These are phyloP conservation scores for Abrus pulchellus DNA, from an alignment of 306 rosid species.

Conservation along the genomic window DNA sequence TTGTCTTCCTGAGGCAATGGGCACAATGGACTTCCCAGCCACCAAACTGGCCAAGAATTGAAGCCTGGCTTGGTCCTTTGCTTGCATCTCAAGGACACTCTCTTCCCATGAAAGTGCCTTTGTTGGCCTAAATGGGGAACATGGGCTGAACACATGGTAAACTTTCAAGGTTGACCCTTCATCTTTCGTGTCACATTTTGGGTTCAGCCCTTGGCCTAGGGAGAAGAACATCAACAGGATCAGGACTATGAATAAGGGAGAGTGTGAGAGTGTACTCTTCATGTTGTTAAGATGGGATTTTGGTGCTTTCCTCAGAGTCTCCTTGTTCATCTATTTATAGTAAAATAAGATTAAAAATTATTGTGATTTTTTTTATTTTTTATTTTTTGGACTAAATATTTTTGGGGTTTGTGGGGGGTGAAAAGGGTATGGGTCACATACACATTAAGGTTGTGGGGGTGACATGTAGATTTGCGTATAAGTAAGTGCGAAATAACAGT, in stretches of 20 bases:
- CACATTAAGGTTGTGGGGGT: conserved; percentile 21
- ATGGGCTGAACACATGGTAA: conserved; percentile 74
- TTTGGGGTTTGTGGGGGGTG: conserved; percentile 30
- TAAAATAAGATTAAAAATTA: neutral
- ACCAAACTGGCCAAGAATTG: conserved; percentile 68
- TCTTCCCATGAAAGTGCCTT: conserved; percentile 74
- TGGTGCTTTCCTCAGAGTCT: conserved; percentile 44
- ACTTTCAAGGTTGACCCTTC: conserved; percentile 72
- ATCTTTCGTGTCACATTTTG: conserved; percentile 61
- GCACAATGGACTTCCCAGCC: conserved; percentile 67
- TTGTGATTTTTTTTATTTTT: neutral
- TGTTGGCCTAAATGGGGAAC: conserved; percentile 77
- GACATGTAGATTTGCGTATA: conserved; percentile 35
- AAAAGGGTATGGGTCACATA: conserved; percentile 38
- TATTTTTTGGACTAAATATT: neutral
- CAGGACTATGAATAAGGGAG: conserved; percentile 15
- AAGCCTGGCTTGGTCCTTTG: conserved; percentile 74
- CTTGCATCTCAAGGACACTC: conserved; percentile 66
- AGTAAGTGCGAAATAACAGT: conserved; percentile 57
- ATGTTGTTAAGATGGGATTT: conserved; percentile 44
- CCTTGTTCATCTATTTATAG: conserved; percentile 47
- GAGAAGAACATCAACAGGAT: conserved; percentile 43
- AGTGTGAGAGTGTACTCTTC: conserved; percentile 48
- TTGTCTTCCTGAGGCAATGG: conserved; percentile 93
- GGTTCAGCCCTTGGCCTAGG: conserved; percentile 55